Evolutionary conservation across 1,284 basidiomycete species (phyloP).

Genomic region (Lentinula novae-zelandiae): DNA sequence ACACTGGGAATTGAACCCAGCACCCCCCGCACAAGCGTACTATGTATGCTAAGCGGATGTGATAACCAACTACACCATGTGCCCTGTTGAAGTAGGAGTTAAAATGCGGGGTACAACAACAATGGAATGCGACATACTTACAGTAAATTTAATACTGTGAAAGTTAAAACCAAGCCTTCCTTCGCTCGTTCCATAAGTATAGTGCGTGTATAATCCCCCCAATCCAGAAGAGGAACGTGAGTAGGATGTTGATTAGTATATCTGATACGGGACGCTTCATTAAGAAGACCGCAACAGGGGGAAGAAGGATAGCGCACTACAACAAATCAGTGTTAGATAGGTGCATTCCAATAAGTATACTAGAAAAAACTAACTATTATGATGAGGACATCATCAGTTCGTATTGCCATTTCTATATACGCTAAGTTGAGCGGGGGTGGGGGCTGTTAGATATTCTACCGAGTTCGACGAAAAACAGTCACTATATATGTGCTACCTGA

Average conservation of each 20-base stretch:
- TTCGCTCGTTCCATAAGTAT: slow-evolving; percentile 10
- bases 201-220: slow-evolving; percentile 10
- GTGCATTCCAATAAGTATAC: not conserved
- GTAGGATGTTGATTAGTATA: slow-evolving; percentile 10
- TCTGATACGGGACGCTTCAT: slow-evolving; percentile 10
- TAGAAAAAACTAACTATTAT: slow-evolving; percentile 1
- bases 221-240: slow-evolving; percentile 11
- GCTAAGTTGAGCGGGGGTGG: not conserved
- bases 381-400: slow-evolving; percentile 8
- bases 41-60: slow-evolving; percentile 15
- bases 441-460: not conserved
- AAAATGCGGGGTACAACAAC: too few species aligned
- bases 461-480: too few species aligned
- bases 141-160: not conserved
- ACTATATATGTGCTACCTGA: too few species aligned
- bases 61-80: slow-evolving; percentile 18
- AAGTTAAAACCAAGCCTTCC: slow-evolving; percentile 9
- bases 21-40: slow-evolving; percentile 16
- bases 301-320: slow-evolving; percentile 9
- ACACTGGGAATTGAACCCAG: slow-evolving; percentile 21
- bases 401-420: not conserved
- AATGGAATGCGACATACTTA: too few species aligned
- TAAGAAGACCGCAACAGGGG: slow-evolving; percentile 9
- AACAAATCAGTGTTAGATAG: not conserved
- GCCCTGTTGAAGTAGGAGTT: not conserved